Percentiles rank a stretch among this genome's conserved stretches.
phyloP scores from a whole-genome alignment of 441 rosid genomes.

The Jatropha podagrica region DNA sequence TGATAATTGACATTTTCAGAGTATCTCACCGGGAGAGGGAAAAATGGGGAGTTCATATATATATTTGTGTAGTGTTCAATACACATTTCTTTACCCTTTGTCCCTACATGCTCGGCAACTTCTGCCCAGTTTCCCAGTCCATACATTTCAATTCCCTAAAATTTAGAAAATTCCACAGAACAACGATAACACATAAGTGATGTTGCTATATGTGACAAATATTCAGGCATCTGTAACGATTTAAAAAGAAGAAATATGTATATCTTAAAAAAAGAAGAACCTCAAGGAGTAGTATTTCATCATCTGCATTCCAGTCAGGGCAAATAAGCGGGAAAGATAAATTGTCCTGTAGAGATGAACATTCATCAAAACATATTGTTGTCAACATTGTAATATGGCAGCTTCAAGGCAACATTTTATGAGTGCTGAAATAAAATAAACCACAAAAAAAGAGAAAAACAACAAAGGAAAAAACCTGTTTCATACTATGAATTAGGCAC shows the following conservation, averaged over 20 bases:
- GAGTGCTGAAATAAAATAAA: background rate
- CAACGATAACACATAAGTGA: conserved; percentile 1
- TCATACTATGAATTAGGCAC: background rate
- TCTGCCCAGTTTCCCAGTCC: conserved; percentile 98
- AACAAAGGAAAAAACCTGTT: background rate
- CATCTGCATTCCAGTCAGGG: conserved; percentile 96
- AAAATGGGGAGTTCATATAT: conserved; percentile 76
- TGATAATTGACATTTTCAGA: conserved; percentile 20
- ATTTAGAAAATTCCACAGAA: conserved; percentile 10
- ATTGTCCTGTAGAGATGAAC: conserved; percentile 60
- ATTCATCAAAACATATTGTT: background rate
- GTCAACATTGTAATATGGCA: background rate
- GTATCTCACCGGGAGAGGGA: conserved; percentile 84
- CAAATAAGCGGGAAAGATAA: conserved; percentile 86
- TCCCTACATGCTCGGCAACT: conserved; percentile 96
- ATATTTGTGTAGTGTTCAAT: conserved; percentile 74
- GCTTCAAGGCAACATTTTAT: background rate
- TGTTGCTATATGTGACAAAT: background rate
- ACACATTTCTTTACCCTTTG: conserved; percentile 87
- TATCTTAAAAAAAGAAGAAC: conserved; percentile 24
- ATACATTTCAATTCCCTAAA: conserved; percentile 96
- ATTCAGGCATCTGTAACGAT: background rate
- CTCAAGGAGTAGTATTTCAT: conserved; percentile 94
- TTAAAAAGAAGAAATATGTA: conserved; percentile 10
- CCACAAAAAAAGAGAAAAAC: background rate